These are phyloP conservation scores for Dalbergia cochinchinensis DNA, from an alignment of 306 rosid species.

Conservation along the genomic window DNA sequence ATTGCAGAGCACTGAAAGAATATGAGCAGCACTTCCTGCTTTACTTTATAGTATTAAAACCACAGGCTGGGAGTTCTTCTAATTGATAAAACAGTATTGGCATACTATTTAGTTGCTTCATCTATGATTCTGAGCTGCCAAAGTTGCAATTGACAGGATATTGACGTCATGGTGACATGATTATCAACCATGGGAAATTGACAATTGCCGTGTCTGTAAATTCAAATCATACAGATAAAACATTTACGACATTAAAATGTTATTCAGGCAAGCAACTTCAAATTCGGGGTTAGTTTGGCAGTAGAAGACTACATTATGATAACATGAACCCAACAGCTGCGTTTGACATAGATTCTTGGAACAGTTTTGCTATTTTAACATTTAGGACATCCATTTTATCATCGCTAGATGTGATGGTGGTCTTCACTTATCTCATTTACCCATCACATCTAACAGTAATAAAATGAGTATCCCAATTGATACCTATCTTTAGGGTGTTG, in stretches of 20 bases:
- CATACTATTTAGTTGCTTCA: constrained; percentile 25
- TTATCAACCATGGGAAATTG: neutral
- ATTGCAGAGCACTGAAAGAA: constrained; percentile 21
- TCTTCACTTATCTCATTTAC: too few species aligned
- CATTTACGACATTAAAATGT: neutral
- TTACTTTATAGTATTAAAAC: constrained; percentile 1
- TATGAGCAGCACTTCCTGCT: constrained; percentile 17
- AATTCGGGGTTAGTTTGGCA: neutral
- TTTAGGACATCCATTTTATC: too few species aligned
- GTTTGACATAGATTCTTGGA: neutral
- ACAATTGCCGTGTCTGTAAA: neutral
- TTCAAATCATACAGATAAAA: neutral
- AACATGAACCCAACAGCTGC: neutral
- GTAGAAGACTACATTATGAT: too few species aligned
- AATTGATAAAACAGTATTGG: constrained; percentile 37
- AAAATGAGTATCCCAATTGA: too few species aligned
- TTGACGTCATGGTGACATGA: constrained; percentile 29
- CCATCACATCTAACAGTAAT: too few species aligned
- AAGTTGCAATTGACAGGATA: neutral
- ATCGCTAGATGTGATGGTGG: too few species aligned
- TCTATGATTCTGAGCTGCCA: constrained; percentile 2
- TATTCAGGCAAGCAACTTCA: neutral
- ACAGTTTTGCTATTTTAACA: too few species aligned
- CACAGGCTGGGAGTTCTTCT: constrained; percentile 29
- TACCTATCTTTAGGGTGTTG: too few species aligned